Evolutionary conservation across 306 rosid genomes (phyloP).

Genomic region (Ochetophila trinervis): DNA sequence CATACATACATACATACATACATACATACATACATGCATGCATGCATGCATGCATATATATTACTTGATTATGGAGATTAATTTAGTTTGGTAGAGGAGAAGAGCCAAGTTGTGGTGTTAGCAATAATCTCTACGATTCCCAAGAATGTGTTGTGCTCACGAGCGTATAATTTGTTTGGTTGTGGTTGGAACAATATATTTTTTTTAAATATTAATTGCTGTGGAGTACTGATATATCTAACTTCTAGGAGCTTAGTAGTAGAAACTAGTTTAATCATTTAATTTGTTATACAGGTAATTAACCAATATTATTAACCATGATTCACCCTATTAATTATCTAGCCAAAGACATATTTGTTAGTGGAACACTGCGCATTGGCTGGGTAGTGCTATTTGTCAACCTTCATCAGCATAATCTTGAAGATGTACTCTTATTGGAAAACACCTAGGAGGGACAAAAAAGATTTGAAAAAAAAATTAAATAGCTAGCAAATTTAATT

Average conservation of each 20-base stretch:
- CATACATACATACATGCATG: too few species aligned
- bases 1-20: too few species aligned
- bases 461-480: too few species aligned
- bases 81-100: not conserved
- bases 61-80: too few species aligned
- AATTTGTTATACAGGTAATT: not conserved
- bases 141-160: constrained; percentile 43
- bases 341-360: not conserved
- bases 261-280: constrained; percentile 21
- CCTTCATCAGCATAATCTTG: constrained; percentile 3
- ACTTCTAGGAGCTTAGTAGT: constrained; percentile 34
- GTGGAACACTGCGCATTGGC: constrained; percentile 8
- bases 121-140: constrained; percentile 48
- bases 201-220: constrained; percentile 24
- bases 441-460: too few species aligned
- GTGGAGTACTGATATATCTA: constrained; percentile 25
- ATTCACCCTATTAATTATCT: too few species aligned
- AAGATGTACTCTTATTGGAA: constrained; percentile 13
- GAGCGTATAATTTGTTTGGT: constrained; percentile 48
- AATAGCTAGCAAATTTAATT: too few species aligned
- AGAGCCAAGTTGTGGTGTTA: constrained; percentile 29
- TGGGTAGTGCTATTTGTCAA: constrained; percentile 17
- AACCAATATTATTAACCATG: too few species aligned
- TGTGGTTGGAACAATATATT: constrained; percentile 31
- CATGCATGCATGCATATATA: too few species aligned